Percentiles rank a stretch among this genome's conserved stretches.
These are phyloP conservation scores for Neoboletus subvelutipes DNA, from an alignment of 768 basidiomycete genomes.

Conservation along the genomic window DNA sequence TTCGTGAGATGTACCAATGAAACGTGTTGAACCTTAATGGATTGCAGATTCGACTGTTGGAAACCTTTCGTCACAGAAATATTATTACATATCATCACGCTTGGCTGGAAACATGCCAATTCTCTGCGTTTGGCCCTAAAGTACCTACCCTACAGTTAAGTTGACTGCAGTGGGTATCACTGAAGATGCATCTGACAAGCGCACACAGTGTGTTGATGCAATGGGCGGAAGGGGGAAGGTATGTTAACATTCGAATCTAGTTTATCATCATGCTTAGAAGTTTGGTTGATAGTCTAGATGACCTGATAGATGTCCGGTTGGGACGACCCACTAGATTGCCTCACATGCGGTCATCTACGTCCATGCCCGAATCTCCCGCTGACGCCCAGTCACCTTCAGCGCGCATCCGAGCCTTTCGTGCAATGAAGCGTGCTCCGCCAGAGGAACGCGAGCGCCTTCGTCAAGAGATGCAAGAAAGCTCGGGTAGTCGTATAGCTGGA, in stretches of 20 bases:
- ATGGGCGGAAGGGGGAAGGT: slow-evolving; percentile 88
- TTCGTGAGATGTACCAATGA: slow-evolving; percentile 20
- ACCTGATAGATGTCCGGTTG: slow-evolving; percentile 78
- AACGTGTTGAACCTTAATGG: not conserved
- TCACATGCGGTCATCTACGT: slow-evolving; percentile 39
- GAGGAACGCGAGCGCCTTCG: slow-evolving; percentile 62
- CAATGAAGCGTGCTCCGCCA: slow-evolving; percentile 61
- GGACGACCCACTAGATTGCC: slow-evolving; percentile 51
- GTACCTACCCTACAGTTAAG: slow-evolving; percentile 85
- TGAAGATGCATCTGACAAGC: not conserved
- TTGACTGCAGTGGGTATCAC: not conserved
- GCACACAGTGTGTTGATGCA: slow-evolving; percentile 77
- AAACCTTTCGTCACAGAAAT: slow-evolving; percentile 85
- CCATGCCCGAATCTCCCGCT: slow-evolving; percentile 24
- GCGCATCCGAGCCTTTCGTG: slow-evolving; percentile 74
- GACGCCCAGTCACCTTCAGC: slow-evolving; percentile 60
- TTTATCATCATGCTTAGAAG: not conserved
- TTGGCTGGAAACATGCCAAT: slow-evolving; percentile 85
- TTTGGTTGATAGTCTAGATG: slow-evolving; percentile 56
- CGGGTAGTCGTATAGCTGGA: slow-evolving; percentile 22
- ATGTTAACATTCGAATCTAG: not conserved
- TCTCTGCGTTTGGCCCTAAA: slow-evolving; percentile 85
- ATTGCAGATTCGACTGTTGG: slow-evolving; percentile 73
- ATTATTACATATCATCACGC: slow-evolving; percentile 96
- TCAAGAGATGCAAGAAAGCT: slow-evolving; percentile 44